phyloP scores from a whole-genome alignment of 495 filamentous ascomycete genomes.

The Neurospora sp. region DNA sequence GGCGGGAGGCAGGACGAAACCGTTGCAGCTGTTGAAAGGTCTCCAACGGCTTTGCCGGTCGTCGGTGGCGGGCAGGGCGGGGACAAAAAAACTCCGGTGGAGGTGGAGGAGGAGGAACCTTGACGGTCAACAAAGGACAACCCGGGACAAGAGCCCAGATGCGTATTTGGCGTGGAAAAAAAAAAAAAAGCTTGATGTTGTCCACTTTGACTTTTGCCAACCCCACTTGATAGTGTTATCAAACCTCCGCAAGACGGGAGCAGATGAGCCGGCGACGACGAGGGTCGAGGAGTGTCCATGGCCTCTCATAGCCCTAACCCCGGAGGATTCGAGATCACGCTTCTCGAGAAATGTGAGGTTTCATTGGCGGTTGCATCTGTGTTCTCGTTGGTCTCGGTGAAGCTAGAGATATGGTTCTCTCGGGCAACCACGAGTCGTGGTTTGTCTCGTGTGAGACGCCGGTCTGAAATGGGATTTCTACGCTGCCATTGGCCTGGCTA shows the following conservation, averaged over 20 bases:
- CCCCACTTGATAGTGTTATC: background rate
- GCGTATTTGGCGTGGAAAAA: background rate
- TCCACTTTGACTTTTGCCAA: background rate
- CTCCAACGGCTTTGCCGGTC: background rate
- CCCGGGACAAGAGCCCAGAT: background rate
- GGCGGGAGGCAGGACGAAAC: background rate
- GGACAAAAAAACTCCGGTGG: background rate
- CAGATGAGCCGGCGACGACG: background rate
- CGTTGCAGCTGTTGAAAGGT: background rate
- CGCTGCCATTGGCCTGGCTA: background rate
- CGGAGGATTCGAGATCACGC: background rate
- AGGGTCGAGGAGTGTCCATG: background rate
- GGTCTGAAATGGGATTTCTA: background rate
- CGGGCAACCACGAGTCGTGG: background rate
- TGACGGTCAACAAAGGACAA: background rate
- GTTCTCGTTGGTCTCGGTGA: background rate
- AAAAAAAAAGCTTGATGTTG: background rate
- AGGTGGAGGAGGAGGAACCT: background rate
- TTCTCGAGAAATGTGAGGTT: background rate
- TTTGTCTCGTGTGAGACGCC: no score
- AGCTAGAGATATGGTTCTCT: background rate
- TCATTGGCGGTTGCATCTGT: background rate
- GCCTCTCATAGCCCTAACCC: background rate
- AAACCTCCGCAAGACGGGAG: background rate
- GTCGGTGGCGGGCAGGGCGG: background rate